Base-by-base conservation (phyloP, 768 basidiomycete genomes). In the Trametes cingulata region DNA sequence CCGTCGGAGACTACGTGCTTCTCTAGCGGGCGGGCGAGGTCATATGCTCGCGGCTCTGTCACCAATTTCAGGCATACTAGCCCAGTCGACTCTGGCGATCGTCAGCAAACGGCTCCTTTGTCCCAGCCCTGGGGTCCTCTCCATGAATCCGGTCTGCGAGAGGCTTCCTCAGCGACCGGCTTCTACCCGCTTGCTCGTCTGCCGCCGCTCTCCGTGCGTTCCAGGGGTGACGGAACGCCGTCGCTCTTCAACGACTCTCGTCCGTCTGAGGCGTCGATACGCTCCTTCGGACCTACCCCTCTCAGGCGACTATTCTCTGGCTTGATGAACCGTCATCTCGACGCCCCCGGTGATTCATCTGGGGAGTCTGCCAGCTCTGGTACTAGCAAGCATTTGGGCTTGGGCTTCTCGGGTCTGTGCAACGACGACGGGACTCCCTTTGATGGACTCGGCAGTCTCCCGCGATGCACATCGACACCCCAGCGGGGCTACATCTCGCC, bases 341-440 rank as follows among this genome's bases (percentile, higher is more conserved):
- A 42, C 47, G 41, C 47, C 0, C 46, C 47, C 9, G n/a, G 19
- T 6, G 19, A n/a, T 1, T 33, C n/a, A 3, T 50, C 47, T 49
- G 19, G 25, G 6, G 56, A 1, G 6, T 17, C 47, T 1, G 17
- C 6, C 17, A 7, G 2, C 12, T 49, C 56, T 19, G 36, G 55
- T 1, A 36, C 22, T 25, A 13, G 33, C 17, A 15, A 8, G 15
- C 15, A 12, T 15, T 19, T 56, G 0, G 55, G 55, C 20, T 20
- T 56, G 13, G 65, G 65, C 10, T 55, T 67, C 50, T 45, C 41
- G 9, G 58, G 43, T 22, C 22, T 67, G 49, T n/a, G 51, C n/a
- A 58, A 62, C 35, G 47, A 46, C 20, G 58, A 67, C 40, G 66
- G 63, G 10, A 52, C 63, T 12, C 58, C 53, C 0, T 67, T 67